phyloP scores from a whole-genome alignment of 768 basidiomycete species.

The Postia placenta region DNA sequence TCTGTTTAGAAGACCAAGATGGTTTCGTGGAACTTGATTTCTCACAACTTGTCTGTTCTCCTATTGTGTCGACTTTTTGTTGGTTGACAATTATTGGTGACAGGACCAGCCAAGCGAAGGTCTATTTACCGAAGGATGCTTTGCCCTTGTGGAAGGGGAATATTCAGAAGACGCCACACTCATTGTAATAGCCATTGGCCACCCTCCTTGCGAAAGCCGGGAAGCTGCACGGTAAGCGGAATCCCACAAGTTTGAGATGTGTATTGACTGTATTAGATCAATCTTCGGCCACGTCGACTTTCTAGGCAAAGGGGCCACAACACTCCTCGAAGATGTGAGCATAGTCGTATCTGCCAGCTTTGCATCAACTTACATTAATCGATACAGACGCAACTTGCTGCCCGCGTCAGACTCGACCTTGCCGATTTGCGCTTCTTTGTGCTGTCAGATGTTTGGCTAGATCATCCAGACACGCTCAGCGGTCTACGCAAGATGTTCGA shows the following conservation, averaged over 20 bases:
- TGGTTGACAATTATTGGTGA: neutral
- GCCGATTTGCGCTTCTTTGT: conserved; percentile 84
- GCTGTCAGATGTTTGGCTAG: conserved; percentile 94
- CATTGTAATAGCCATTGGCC: conserved; percentile 89
- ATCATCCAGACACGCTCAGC: conserved; percentile 74
- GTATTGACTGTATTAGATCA: conserved; percentile 42
- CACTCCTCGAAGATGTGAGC: conserved; percentile 84
- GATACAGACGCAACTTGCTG: conserved; percentile 51
- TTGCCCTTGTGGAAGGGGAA: conserved; percentile 93
- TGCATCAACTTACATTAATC: conserved; percentile 1
- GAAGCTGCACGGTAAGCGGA: conserved; percentile 63
- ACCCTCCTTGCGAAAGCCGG: conserved; percentile 92
- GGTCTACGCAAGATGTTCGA: conserved; percentile 86
- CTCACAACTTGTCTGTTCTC: conserved; percentile 68
- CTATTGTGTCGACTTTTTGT: neutral
- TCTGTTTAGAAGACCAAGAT: conserved; percentile 92
- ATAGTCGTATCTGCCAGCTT: neutral
- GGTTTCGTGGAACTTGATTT: conserved; percentile 87
- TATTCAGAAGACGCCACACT: conserved; percentile 90
- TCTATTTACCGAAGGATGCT: conserved; percentile 92
- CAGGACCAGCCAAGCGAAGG: conserved; percentile 91
- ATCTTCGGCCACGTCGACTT: conserved; percentile 97
- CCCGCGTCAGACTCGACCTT: conserved; percentile 61
- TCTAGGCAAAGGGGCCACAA: conserved; percentile 89
- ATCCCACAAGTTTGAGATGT: neutral